A percentile compares a stretch with the other conserved stretches of the same genome.
These are phyloP conservation scores for Penicillium sp. DNA, from an alignment of 2,329 filamentous ascomycete genomes.

Conservation along the genomic window DNA sequence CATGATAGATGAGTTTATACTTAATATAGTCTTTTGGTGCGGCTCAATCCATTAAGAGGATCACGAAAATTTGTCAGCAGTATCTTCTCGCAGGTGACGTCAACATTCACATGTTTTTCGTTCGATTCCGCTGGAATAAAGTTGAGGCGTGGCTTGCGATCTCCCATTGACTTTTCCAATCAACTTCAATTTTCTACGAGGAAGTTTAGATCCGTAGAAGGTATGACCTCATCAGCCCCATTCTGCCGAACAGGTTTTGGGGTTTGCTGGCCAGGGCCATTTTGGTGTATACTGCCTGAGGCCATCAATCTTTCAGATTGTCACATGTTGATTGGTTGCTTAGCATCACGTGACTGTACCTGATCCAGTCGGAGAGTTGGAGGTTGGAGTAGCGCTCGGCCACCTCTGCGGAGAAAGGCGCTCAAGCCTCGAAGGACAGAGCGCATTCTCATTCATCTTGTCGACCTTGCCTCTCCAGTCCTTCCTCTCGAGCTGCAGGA, in stretches of 20 bases:
- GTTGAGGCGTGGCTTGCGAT: no score
- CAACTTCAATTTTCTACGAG: not conserved
- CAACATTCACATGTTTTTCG: no score
- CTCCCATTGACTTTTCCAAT: no score
- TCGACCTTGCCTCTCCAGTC: not conserved
- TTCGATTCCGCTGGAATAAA: no score
- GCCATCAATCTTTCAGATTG: not conserved
- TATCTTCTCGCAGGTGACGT: no score
- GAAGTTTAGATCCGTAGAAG: not conserved
- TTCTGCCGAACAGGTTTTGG: not conserved
- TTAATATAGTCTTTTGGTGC: no score
- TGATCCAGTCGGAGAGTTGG: not conserved
- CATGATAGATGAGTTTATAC: not conserved
- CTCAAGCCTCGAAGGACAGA: not conserved
- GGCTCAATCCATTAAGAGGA: no score
- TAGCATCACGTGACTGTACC: conserved; percentile 2
- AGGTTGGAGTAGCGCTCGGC: not conserved
- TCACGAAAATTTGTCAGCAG: no score
- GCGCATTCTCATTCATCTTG: not conserved
- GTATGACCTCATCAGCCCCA: not conserved
- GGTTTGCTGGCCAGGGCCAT: not conserved
- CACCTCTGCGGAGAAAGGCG: not conserved
- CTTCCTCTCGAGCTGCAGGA: not conserved
- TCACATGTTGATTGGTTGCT: not conserved
- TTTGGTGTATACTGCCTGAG: not conserved